Base-by-base conservation (phyloP, 345 rosid species). In the Pseudoturritis turrita region DNA sequence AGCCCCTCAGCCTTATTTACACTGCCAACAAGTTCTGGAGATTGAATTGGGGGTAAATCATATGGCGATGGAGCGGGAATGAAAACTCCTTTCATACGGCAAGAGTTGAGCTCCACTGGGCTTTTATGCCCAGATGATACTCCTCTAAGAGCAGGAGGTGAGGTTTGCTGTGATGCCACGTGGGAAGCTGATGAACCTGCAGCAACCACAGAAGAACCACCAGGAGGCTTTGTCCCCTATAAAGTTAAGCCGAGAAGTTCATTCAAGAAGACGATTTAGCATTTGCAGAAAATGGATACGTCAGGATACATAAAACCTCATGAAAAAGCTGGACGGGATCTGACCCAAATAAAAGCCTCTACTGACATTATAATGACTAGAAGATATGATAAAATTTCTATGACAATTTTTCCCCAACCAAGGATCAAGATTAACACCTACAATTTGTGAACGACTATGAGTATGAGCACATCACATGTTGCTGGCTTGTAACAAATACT, bases 31-130 rank as follows among this genome's bases (percentile, higher is more conserved):
- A 86, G 72, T 39, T 80, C 86, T 56, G 89, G 71, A 77, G 81
- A 81, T 71, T 86, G 95, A 58, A 84, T 41, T 53, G 81, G 64
- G 57, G 86, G 77, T 41, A 81, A 53, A 81, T 88, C 95, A 79
- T 83, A 89, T 45, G 88, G 84, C 40, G 90, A 82, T 39, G 91
- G 71, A 57, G 71, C 77, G 25, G 96, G 96, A 74, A 81, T 51
- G 73, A 86, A 90, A 79, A 88, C 87, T 78, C 96, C 89, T 85
- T 90, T 92, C 87, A 83, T 77, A 52, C 74, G 87, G 74, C 85
- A 76, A 61, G 96, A 64, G 81, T 81, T 86, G 81, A 87, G 81
- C 65, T 92, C 99, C 54, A 79, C 78, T 36, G 94, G 78, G 76
- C 87, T 82, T 65, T 29, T 84, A 62, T 58, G 85, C 57, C 87